Evolutionary conservation across 768 basidiomycete species (phyloP).

Genomic region (Auricularia sp.): DNA sequence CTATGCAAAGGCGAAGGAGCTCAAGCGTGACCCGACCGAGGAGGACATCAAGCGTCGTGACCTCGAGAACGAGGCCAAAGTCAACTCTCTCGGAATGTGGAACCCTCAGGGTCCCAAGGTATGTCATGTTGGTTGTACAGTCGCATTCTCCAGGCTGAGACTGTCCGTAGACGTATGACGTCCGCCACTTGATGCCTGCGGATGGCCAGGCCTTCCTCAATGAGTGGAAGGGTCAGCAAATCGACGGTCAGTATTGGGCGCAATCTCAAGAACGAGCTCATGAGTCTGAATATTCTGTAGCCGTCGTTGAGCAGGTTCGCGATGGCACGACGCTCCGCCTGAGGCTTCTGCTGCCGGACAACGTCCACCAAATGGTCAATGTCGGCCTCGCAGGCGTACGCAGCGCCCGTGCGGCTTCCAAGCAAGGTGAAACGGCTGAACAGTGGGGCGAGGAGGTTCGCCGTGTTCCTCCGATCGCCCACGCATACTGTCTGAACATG

Average conservation of each 20-base stretch:
- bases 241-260: slow-evolving; percentile 55
- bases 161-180: slow-evolving; percentile 47
- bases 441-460: slow-evolving; percentile 82
- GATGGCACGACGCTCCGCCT: slow-evolving; percentile 88
- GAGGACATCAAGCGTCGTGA: slow-evolving; percentile 65
- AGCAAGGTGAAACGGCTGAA: slow-evolving; percentile 70
- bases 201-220: slow-evolving; percentile 83
- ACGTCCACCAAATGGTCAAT: slow-evolving; percentile 84
- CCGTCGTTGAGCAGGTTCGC: slow-evolving; percentile 86
- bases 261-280: slow-evolving; percentile 9
- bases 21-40: slow-evolving; percentile 72
- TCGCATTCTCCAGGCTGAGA: slow-evolving; percentile 5
- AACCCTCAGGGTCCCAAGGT: slow-evolving; percentile 72
- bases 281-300: slow-evolving; percentile 28
- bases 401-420: slow-evolving; percentile 57
- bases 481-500: slow-evolving; percentile 7
- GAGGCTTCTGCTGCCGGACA: slow-evolving; percentile 79
- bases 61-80: slow-evolving; percentile 65
- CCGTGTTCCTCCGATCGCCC: slow-evolving; percentile 4
- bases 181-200: slow-evolving; percentile 79
- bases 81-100: slow-evolving; percentile 76
- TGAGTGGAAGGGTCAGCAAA: slow-evolving; percentile 83
- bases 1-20: slow-evolving; percentile 90
- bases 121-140: slow-evolving; percentile 7
- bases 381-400: slow-evolving; percentile 77